Conservation (phyloP, 768 basidiomycete species). For the Termitomyces sp. region DNA sequence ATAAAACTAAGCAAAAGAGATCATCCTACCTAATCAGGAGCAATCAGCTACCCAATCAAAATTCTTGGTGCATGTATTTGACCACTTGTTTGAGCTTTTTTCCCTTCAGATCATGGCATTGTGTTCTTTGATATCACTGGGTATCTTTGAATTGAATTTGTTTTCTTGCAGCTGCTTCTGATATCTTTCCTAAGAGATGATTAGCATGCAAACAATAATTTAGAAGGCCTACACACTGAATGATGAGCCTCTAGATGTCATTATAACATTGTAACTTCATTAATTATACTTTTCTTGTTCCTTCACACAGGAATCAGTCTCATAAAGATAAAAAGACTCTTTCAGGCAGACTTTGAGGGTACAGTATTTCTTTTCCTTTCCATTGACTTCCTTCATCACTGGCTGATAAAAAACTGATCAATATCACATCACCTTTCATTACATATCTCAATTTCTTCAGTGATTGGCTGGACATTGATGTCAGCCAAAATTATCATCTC, state of each 20-base stretch:
- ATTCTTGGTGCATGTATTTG: conserved; percentile 22
- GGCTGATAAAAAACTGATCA: neutral
- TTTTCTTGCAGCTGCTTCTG: conserved; percentile 20
- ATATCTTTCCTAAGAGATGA: conserved; percentile 12
- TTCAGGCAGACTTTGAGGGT: neutral
- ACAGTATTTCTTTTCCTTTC: neutral
- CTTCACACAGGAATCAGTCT: neutral
- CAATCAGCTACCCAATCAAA: conserved; percentile 30
- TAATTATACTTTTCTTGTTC: neutral
- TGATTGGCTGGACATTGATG: no score
- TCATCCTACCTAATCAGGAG: conserved; percentile 30
- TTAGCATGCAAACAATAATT: neutral
- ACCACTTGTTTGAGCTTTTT: neutral
- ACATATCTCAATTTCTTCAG: neutral
- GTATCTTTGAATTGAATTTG: conserved; percentile 25
- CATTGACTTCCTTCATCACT: neutral
- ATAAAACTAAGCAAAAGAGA: no score
- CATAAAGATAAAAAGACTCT: neutral
- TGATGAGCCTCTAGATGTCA: neutral
- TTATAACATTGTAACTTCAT: neutral
- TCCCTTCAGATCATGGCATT: conserved; percentile 19
- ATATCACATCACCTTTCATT: neutral
- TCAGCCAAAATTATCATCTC: no score
- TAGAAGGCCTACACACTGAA: neutral
- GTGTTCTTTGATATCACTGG: conserved; percentile 11